Percentiles rank a stretch among this genome's conserved stretches.
These are phyloP conservation scores for Solanum chiquidenum DNA, from an alignment of 257 asterid species.

Conservation along the genomic window DNA sequence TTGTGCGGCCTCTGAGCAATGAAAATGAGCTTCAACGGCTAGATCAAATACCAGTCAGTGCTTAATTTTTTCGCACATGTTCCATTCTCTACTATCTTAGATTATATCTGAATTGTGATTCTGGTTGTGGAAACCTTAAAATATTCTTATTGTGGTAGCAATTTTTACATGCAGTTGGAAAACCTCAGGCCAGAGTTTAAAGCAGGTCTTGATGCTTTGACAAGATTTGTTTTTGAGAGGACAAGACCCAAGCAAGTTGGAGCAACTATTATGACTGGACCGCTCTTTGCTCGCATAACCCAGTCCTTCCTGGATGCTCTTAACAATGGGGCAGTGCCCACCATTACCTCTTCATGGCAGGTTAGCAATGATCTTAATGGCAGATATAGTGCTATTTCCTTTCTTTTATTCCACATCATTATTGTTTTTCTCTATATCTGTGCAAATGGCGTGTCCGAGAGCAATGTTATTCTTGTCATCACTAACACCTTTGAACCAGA, in stretches of 20 bases:
- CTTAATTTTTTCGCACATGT: not conserved
- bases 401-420: not conserved
- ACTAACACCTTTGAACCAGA: not conserved
- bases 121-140: not conserved
- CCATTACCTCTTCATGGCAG: conserved; percentile 98
- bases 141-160: not conserved
- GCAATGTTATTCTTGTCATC: not conserved
- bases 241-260: conserved; percentile 97
- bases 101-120: not conserved
- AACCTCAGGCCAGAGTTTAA: conserved; percentile 80
- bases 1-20: conserved; percentile 80
- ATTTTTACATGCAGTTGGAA: conserved; percentile 43
- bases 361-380: conserved; percentile 21
- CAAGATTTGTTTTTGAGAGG: conserved; percentile 87
- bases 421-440: not conserved
- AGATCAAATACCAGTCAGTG: conserved; percentile 68
- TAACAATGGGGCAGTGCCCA: conserved; percentile 95
- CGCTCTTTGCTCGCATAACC: conserved; percentile 82
- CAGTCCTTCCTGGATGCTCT: conserved; percentile 94
- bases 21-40: conserved; percentile 86
- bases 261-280: conserved; percentile 90
- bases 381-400: not conserved
- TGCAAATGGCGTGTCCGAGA: not conserved
- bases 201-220: conserved; percentile 82
- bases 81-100: not conserved